Percentiles rank a stretch among this genome's conserved stretches.
Evolutionary conservation across 2,329 filamentous ascomycete species (phyloP).

Genomic region (Cordyceps militaris): DNA sequence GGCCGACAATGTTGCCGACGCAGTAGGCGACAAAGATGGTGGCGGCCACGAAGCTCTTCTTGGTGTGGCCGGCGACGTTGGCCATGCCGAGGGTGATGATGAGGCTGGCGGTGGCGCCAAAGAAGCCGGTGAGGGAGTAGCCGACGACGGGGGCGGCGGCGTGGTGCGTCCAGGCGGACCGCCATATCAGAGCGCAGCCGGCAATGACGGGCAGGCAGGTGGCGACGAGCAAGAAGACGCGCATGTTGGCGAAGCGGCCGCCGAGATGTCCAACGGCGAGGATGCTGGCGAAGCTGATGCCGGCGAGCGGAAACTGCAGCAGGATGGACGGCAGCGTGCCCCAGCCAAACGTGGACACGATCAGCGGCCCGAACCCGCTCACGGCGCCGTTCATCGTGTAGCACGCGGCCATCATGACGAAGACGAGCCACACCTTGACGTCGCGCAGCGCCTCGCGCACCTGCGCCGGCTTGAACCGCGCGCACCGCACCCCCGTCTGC

Average conservation of each 20-base stretch:
- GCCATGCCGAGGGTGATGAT: conserved; percentile 47
- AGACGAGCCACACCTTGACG: conserved; percentile 35
- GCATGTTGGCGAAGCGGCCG: conserved; percentile 52
- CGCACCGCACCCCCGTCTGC: conserved; percentile 33
- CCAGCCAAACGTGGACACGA: conserved; percentile 65
- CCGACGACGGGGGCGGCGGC: conserved; percentile 61
- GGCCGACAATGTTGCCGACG: conserved; percentile 69
- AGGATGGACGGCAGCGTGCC: conserved; percentile 58
- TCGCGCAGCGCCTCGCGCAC: conserved; percentile 35
- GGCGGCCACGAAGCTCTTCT: conserved; percentile 70
- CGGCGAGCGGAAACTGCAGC: conserved; percentile 68
- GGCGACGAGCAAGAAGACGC: conserved; percentile 56
- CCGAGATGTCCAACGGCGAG: conserved; percentile 59
- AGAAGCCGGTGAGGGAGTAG: conserved; percentile 67
- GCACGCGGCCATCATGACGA: conserved; percentile 43
- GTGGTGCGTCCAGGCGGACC: conserved; percentile 54
- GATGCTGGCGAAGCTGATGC: conserved; percentile 59
- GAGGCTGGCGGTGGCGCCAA: conserved; percentile 60
- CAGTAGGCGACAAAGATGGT: conserved; percentile 71
- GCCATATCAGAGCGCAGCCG: conserved; percentile 70
- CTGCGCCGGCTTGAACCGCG: conserved; percentile 32
- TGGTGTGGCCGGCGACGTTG: conserved; percentile 69
- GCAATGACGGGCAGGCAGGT: conserved; percentile 69
- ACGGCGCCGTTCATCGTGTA: conserved; percentile 68
- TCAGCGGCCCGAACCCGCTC: conserved; percentile 62